Evolutionary conservation across 805 yeast species (phyloP).

Genomic region (Cyberlindnera americana): DNA sequence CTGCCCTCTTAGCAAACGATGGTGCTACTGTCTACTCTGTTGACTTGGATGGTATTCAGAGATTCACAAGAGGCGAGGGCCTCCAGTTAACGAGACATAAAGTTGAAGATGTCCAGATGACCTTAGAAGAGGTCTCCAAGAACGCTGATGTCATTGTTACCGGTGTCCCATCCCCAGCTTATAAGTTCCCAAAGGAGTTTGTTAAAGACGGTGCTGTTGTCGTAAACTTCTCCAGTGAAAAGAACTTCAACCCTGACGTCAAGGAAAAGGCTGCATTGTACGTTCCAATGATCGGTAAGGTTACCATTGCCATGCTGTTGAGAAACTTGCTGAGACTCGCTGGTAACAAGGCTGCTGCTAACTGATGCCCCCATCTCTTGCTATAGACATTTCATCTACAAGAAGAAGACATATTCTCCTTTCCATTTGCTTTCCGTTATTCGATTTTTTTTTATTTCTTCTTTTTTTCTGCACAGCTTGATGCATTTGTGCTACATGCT

Average conservation of each 20-base stretch:
- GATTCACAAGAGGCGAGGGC: slow-evolving; percentile 92
- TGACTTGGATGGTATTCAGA: slow-evolving; percentile 82
- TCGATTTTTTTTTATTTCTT: not conserved
- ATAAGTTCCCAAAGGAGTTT: slow-evolving; percentile 81
- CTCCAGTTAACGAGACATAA: slow-evolving; percentile 77
- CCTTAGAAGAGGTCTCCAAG: slow-evolving; percentile 63
- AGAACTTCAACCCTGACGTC: slow-evolving; percentile 81
- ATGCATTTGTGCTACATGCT: too few species aligned
- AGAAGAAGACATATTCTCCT: too few species aligned
- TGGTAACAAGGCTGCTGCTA: slow-evolving; percentile 46
- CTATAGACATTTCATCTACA: not conserved
- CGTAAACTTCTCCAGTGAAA: slow-evolving; percentile 83
- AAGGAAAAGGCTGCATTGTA: slow-evolving; percentile 85
- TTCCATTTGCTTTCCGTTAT: too few species aligned
- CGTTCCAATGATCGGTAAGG: slow-evolving; percentile 95
- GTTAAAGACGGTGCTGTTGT: slow-evolving; percentile 87
- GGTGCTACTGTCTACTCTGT: slow-evolving; percentile 96
- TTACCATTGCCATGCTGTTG: slow-evolving; percentile 90
- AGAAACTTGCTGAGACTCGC: slow-evolving; percentile 83
- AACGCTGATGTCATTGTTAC: slow-evolving; percentile 90
- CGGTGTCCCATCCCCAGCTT: slow-evolving; percentile 83
- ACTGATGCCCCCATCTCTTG: not conserved
- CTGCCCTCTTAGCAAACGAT: slow-evolving; percentile 93
- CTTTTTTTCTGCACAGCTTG: too few species aligned
- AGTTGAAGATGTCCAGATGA: slow-evolving; percentile 54